Evolutionary conservation across 2,329 filamentous ascomycete genomes (phyloP), one percentile per base, ranked within the genome.

Genomic region (Aspergillus floridensis): DNA sequence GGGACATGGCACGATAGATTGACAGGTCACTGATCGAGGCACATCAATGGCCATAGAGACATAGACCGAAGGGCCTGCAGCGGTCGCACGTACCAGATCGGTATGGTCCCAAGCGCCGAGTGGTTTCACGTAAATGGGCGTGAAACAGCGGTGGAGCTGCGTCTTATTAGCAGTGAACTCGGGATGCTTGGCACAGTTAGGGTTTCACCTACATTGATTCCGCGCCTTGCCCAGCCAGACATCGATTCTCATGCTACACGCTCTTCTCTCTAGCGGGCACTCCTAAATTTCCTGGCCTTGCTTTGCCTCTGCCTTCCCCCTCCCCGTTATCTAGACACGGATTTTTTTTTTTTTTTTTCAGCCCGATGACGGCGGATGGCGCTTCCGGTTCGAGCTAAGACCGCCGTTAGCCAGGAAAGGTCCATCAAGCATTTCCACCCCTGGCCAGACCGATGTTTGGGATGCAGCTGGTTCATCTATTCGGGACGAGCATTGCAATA

Each of bases 171-270:
- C 56, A 49, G 44, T 55, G 55, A 41, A 32, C 35, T 22, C 35
- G 56, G 58, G 53, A 59, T 59, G 58, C 54, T 63, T 60, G 64
- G 66, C 61, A 58, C 57, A 55, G 26, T 56, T 51, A 47, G 49
- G 59, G 66, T 66, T 68, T 68, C 65, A 67, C 49, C 59, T 68
- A 66, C 65, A 68, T 66, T 67, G 64, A 59, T 11, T 14, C 52
- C 52, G 52, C 52, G 52, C 41, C 52, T 35, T 54, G 41, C 26
- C 52, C 38, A 47, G 52, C 52, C 52, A 46, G 24, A 24, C 52
- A 31, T 14, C 10, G 22, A 12, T 52, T 52, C 26, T 24, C 31
- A 38, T 52, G 21, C 38, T 31, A 38, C 49, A 52, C 49, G 49
- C 38, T 44, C n/a, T 22, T 31, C 32, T 38, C 32, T 52, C 19